Base-by-base conservation (phyloP, 495 filamentous ascomycete species). In the Podospora sp. region DNA sequence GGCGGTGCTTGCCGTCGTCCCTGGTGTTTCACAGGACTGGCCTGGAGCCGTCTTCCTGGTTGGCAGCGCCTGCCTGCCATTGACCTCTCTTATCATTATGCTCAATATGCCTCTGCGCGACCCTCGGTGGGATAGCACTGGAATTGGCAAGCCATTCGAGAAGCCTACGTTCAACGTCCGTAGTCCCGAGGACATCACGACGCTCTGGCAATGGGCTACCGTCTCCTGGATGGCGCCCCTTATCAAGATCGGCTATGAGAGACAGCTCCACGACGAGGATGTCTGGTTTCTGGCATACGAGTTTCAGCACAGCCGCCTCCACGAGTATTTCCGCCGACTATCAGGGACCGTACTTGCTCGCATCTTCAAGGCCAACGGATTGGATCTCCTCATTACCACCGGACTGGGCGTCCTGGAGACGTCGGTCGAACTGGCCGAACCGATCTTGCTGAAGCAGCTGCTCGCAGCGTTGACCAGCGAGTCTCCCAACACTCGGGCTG, bases 211-310 rank as follows among this genome's bases (percentile, higher is more conserved):
- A 71, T 96, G 88, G 72, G 88, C 92, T 79, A 88, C 87, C 2
- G 89, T 96, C 6, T 92, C 90, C 0, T 96, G 92, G 92, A 88
- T 96, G 86, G 80, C 80, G 3, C 89, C 91, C 0, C 76, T 96
- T 27, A 92, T 94, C 51, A 77, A 81, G 1, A 65, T 85, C 21
- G 91, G 90, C 6, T 83, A 81, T 46, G 81, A 80, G 33, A 79
- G 86, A 62, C 86, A 90, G 72, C 73, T 96, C 5, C 78, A 93
- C 69, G 87, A 94, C 55, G 83, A 88, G 59, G 91, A 95, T 75
- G 90, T 96, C 5, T 96, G 92, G 92, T 74, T 81, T 25, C 80
- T 94, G 9, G 84, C 85, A 0, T 90, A 86, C 68, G 89, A 93
- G 65, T 96, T 92, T 66, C 90, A 94, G 65, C 92, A 94, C 69